A percentile compares a stretch with the other conserved stretches of the same genome.
Evolutionary conservation across 1,284 basidiomycete genomes (phyloP).

Genomic region (Spongiforma sp.): DNA sequence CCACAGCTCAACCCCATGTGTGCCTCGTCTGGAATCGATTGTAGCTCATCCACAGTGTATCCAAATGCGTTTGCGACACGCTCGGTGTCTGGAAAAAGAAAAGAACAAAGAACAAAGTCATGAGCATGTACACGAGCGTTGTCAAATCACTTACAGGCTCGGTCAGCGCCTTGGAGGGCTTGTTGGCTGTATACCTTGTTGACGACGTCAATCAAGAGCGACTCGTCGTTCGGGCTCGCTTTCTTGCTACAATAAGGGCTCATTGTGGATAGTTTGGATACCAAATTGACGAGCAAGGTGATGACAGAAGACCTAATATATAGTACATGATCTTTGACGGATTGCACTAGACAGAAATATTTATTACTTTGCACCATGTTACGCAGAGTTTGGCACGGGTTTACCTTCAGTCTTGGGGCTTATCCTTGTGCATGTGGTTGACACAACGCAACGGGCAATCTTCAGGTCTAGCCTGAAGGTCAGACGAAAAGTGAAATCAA

Average conservation of each 20-base stretch:
- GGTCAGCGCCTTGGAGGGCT: conserved; percentile 19
- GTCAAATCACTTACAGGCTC: conserved; percentile 18
- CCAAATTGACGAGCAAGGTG: too few species aligned
- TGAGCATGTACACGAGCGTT: background rate
- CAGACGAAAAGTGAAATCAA: too few species aligned
- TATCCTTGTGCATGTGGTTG: too few species aligned
- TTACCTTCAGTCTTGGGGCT: too few species aligned
- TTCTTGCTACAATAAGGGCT: conserved; percentile 12
- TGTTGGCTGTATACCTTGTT: conserved; percentile 27
- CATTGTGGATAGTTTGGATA: background rate
- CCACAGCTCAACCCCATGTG: conserved; percentile 56
- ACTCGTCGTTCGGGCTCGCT: conserved; percentile 6
- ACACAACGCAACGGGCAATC: too few species aligned
- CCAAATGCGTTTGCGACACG: conserved; percentile 49
- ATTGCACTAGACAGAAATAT: too few species aligned
- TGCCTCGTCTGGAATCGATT: conserved; percentile 45
- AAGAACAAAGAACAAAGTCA: too few species aligned
- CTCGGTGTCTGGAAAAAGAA: conserved; percentile 20
- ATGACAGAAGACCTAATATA: too few species aligned
- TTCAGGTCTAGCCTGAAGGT: too few species aligned
- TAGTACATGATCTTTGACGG: too few species aligned
- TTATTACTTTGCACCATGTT: too few species aligned
- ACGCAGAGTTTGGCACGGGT: too few species aligned
- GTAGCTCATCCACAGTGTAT: conserved; percentile 48
- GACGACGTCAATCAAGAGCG: conserved; percentile 17